Evolutionary conservation across 1,284 basidiomycete species (phyloP), one percentile per base, ranked within the genome.

Genomic region (Cystobasidium sp.): DNA sequence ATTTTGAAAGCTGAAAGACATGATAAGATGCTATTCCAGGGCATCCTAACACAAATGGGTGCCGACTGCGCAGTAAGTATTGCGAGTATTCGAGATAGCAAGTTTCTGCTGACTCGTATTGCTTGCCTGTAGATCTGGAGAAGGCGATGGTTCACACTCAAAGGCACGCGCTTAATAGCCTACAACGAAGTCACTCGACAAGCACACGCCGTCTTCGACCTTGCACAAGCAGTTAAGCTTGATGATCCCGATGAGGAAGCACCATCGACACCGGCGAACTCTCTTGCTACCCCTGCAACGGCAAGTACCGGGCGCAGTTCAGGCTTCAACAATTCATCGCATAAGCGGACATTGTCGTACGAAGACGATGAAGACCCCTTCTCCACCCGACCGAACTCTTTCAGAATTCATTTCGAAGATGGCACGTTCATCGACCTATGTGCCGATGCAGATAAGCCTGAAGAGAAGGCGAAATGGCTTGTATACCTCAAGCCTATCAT

Each of bases 351-450:
- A 24, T 53, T 59, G 12, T 66, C 70, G 9, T 56, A 58, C 18
- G 70, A 73, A 39, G 70, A 73, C 52, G 70, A 73, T 14, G 70
- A 73, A 18, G 70, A 73, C 46, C 70, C 70, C 14, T 73, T 73
- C 70, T 65, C 70, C 24, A 65, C 70, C n/a, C 47, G 70, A 65
- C 70, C 70, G 12, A 62, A 73, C 44, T 64, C 70, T 9, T 73
- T 73, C 41, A 43, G 58, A 12, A 47, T 73, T 44, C 51, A 64
- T 43, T 73, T 73, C 24, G 63, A 73, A 59, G 63, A 73, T 37
- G 70, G 55, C 20, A 61, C 52, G 18, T 52, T 59, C 20, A 66
- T 73, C 39, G 70, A 73, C 52, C 43, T 73, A 14, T 73, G 62
- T 22, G 70, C 66, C 58, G 66, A 68, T 59, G 49, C 58, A 8